Evolutionary conservation across 2,329 filamentous ascomycete species (phyloP), one percentile per base, ranked within the genome.

Genomic region (Ilyonectria sp.): DNA sequence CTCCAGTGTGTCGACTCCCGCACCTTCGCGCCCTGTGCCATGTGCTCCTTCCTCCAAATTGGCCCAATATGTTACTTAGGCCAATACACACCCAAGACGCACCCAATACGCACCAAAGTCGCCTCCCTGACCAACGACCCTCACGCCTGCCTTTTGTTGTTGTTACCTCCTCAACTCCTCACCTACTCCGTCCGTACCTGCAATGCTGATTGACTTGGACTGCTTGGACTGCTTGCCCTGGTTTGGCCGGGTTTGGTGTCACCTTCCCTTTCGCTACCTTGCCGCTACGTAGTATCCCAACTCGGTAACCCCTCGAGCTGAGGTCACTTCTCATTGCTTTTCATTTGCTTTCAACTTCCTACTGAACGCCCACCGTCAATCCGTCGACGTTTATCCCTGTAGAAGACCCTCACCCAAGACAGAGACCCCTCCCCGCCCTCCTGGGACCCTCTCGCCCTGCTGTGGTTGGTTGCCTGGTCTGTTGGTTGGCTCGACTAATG

Each of bases 401-500:
- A 57, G 57, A 54, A 52, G 50, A 33, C 21, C 46, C 44, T 65
- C 58, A 46, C 53, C 63, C 56, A 66, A 58, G 46, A 37, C 58
- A 59, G 55, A 66, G 31, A 17, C 49, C 44, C 54, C 49, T 29
- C 46, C 29, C 57, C 57, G 44, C 57, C 17, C 19, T n/a, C 52
- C 29, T 29, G 52, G 57, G 58, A 55, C 72, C 67, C 54, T 67
- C 33, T 44, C 43, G 52, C 33, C 50, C 61, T 50, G 19, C 23
- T 59, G 15, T 71, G 72, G 65, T 74, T 74, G 72, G 72, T 67
- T 65, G n/a, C 17, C 23, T 53, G 54, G 31, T 19, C 55, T 21
- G 44, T 60, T 55, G 43, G 60, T 43, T 65, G 62, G 55, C 43
- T 35, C 47, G 52, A 52, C 57, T 46, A 23, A 52, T 37, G 43